Conservation (phyloP, 257 asterid species). For the Nicotiana undulata region DNA sequence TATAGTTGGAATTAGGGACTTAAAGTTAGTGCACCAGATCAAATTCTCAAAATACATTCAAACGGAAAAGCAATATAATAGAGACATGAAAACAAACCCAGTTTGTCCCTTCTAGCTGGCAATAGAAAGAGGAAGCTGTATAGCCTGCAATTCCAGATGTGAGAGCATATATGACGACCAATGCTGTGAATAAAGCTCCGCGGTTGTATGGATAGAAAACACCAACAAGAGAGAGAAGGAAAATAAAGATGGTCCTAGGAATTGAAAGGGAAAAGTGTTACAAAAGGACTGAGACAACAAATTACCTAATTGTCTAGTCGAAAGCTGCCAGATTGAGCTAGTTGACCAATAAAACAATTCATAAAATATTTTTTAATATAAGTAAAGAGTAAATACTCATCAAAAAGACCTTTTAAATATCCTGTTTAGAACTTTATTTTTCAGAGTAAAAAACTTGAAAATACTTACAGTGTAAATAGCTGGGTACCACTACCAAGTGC, state of each 20-base stretch:
- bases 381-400: neutral
- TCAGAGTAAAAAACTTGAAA: neutral
- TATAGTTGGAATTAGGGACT: neutral
- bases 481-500: slow-evolving; percentile 27
- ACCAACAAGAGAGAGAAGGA: slow-evolving; percentile 27
- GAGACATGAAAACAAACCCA: slow-evolving; percentile 18
- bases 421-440: neutral
- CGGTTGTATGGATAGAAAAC: slow-evolving; percentile 32
- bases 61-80: slow-evolving; percentile 1
- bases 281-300: neutral
- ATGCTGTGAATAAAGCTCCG: slow-evolving; percentile 28
- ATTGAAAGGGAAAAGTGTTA: neutral
- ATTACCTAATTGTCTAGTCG: neutral
- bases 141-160: slow-evolving; percentile 30
- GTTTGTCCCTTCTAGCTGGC: slow-evolving; percentile 28
- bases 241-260: slow-evolving; percentile 23
- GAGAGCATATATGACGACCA: slow-evolving; percentile 32
- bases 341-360: neutral
- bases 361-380: too few relatives aligned
- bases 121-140: slow-evolving; percentile 27
- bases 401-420: neutral
- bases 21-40: neutral
- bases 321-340: neutral
- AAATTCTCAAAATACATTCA: neutral
- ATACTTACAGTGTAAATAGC: slow-evolving; percentile 23